phyloP scores from a whole-genome alignment of 495 filamentous ascomycete species.

The Xylaria venustula region DNA sequence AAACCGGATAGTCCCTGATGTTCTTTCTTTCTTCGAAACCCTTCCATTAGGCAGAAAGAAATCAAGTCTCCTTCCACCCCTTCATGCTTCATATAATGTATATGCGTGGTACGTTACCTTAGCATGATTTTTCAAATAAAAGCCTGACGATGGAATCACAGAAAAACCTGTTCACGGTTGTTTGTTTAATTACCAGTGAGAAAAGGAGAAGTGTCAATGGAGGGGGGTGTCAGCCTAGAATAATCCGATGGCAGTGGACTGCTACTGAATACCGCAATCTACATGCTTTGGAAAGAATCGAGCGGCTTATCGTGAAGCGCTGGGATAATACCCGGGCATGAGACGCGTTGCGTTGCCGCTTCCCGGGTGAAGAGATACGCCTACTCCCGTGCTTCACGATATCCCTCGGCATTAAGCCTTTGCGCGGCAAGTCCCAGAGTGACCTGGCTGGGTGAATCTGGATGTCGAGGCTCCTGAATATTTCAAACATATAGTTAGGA shows the following conservation, averaged over 20 bases:
- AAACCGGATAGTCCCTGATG: no score
- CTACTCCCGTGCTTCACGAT: background rate
- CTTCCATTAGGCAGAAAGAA: background rate
- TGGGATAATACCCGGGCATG: conserved; percentile 3
- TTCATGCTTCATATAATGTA: background rate
- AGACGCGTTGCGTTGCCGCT: conserved; percentile 3
- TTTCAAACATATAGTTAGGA: no score
- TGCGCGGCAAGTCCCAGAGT: background rate
- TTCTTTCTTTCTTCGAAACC: background rate
- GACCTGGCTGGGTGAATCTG: no score
- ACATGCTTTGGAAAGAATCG: background rate
- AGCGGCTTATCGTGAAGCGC: background rate
- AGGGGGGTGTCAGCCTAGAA: background rate
- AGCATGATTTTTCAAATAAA: background rate
- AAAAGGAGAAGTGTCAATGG: background rate
- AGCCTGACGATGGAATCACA: no score
- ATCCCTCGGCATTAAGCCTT: background rate
- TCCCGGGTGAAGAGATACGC: background rate
- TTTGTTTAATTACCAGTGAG: background rate
- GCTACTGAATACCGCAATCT: no score
- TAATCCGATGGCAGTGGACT: background rate
- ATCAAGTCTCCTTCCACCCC: background rate
- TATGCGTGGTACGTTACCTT: background rate
- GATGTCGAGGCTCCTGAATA: no score
- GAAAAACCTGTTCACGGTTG: no score